These are phyloP conservation scores for Fraxinus latifolia DNA, from an alignment of 305 asterid species.

Conservation along the genomic window DNA sequence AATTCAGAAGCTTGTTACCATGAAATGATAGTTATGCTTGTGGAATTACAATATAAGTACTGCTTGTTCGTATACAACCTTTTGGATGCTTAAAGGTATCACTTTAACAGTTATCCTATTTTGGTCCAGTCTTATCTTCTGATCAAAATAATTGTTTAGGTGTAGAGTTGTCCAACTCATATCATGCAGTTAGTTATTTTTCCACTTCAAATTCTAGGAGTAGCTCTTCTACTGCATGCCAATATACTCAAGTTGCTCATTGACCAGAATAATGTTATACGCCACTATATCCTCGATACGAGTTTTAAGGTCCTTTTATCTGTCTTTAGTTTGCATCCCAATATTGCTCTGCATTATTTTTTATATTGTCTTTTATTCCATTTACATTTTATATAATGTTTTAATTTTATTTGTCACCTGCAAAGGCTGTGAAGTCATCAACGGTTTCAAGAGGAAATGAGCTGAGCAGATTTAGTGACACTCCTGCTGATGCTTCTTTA, in stretches of 20 bases:
- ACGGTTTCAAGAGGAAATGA: conserved; percentile 53
- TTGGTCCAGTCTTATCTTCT: conserved; percentile 15
- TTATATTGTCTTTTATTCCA: conserved; percentile 1
- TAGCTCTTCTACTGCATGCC: conserved; percentile 3
- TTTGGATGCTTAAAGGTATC: neutral
- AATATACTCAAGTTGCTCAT: conserved; percentile 8
- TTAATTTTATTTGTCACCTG: conserved; percentile 24
- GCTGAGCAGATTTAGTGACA: conserved; percentile 88
- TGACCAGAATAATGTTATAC: neutral
- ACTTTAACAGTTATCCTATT: neutral
- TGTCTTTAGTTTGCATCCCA: neutral
- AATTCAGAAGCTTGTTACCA: neutral
- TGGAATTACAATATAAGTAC: neutral
- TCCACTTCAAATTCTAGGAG: neutral
- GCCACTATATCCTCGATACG: neutral
- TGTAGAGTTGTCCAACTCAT: neutral
- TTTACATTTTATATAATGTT: conserved; percentile 4
- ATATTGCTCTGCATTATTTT: neutral
- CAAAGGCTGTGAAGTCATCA: conserved; percentile 65
- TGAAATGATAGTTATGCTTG: neutral
- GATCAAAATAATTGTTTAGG: conserved; percentile 3
- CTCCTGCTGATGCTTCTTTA: conserved; percentile 93
- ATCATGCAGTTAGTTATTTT: neutral
- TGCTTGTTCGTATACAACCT: neutral
- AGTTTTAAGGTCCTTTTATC: conserved; percentile 1